Evolutionary conservation across 2,329 filamentous ascomycete species (phyloP).

Genomic region (Epichloe amarillans): DNA sequence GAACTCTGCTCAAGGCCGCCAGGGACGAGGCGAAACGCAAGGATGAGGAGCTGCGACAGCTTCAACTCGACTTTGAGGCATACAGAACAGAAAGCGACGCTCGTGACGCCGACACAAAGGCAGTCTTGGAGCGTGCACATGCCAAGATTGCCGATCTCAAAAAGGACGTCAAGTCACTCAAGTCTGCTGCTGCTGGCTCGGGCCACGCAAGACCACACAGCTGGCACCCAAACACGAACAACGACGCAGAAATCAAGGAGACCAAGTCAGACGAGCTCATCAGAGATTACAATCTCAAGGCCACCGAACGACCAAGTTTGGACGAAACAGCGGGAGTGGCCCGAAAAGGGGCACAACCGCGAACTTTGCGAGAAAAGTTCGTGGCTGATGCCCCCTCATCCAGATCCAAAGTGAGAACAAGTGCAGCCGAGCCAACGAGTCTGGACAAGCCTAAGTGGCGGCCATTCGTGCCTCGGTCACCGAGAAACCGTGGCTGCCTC

Average conservation of each 20-base stretch:
- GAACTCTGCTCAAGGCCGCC: conserved; percentile 28
- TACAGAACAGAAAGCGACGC: conserved; percentile 40
- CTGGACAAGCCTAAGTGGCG: conserved; percentile 26
- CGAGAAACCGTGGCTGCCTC: conserved; percentile 24
- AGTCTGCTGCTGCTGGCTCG: conserved; percentile 13
- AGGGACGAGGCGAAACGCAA: conserved; percentile 32
- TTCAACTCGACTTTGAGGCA: conserved; percentile 39
- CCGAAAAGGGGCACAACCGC: conserved; percentile 7
- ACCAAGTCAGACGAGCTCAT: conserved; percentile 9
- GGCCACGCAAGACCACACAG: conserved; percentile 15
- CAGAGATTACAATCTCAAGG: not conserved
- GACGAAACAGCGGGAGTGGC: conserved; percentile 7
- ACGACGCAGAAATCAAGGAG: conserved; percentile 6
- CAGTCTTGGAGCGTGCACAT: conserved; percentile 42
- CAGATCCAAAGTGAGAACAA: conserved; percentile 7
- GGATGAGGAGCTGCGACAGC: conserved; percentile 33
- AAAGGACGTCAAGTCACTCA: conserved; percentile 37
- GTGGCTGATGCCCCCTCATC: conserved; percentile 15
- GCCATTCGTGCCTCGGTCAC: conserved; percentile 28
- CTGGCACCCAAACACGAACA: conserved; percentile 14
- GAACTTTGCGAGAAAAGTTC: conserved; percentile 23
- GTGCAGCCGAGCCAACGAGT: conserved; percentile 12
- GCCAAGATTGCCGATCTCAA: conserved; percentile 42
- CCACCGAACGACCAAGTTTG: conserved; percentile 1
- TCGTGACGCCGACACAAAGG: conserved; percentile 40